Conservation (phyloP, 805 yeast species). For the Sungouiella blattae region DNA sequence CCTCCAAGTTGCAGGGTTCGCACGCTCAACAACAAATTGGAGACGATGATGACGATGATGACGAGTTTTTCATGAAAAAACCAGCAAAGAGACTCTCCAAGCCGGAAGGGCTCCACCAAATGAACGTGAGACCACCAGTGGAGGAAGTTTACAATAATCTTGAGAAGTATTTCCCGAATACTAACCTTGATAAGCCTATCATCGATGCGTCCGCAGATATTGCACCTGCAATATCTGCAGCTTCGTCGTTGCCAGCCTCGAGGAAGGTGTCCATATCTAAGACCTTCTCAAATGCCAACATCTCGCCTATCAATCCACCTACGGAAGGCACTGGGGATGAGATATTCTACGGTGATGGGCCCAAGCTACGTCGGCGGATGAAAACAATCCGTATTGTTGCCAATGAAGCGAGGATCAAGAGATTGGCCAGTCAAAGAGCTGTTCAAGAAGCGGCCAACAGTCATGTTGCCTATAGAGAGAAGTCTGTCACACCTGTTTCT, state of each 20-base stretch:
- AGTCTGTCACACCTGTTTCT: not conserved
- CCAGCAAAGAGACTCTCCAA: constrained; percentile 2
- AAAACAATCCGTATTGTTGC: constrained; percentile 93
- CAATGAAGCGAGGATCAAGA: constrained; percentile 63
- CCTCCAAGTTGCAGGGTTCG: too few species aligned
- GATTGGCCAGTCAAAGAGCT: constrained; percentile 24
- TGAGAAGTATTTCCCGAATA: constrained; percentile 87
- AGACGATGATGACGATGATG: constrained; percentile 8
- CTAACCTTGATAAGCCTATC: constrained; percentile 89
- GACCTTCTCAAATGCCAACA: constrained; percentile 42
- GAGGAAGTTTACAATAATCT: constrained; percentile 90
- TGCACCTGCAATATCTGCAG: too few species aligned
- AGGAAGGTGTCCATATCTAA: constrained; percentile 29
- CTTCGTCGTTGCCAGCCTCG: constrained; percentile 19
- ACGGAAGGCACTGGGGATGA: constrained; percentile 28
- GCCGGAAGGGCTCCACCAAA: constrained; percentile 9
- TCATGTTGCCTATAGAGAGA: not conserved
- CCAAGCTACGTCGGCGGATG: constrained; percentile 56
- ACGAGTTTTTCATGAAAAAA: constrained; percentile 19
- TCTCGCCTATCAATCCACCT: constrained; percentile 29
- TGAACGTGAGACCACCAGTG: constrained; percentile 89
- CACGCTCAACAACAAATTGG: not conserved
- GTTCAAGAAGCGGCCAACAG: not conserved
- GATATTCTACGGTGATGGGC: constrained; percentile 37
- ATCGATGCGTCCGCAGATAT: constrained; percentile 59